These are phyloP conservation scores for Entrophospora sp. DNA, from an alignment of 192 early-diverging fungal species.

Conservation along the genomic window DNA sequence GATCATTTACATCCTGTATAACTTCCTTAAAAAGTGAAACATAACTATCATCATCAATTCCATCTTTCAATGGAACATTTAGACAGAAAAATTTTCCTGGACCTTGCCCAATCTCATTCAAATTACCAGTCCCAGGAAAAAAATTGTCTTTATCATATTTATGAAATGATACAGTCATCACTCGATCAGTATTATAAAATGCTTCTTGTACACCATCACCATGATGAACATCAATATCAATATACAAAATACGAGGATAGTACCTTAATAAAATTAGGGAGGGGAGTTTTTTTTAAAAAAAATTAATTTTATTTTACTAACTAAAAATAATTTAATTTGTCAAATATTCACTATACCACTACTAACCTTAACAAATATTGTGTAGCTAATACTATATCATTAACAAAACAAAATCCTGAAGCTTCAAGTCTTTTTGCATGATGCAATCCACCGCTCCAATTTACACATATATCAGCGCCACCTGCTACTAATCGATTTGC, in stretches of 20 bases:
- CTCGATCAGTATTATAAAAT: slow-evolving; percentile 82
- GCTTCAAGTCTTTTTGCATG: slow-evolving; percentile 84
- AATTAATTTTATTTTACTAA: slow-evolving; percentile 10
- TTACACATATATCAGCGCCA: slow-evolving; percentile 85
- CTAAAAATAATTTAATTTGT: not conserved
- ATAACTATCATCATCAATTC: slow-evolving; percentile 81
- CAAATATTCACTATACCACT: not conserved
- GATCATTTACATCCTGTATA: slow-evolving; percentile 58
- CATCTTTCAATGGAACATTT: slow-evolving; percentile 84
- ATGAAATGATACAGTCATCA: slow-evolving; percentile 96
- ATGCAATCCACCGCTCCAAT: slow-evolving; percentile 98
- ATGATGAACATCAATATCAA: slow-evolving; percentile 98
- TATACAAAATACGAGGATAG: slow-evolving; percentile 82
- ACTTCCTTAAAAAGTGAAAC: slow-evolving; percentile 66
- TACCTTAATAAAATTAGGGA: too few species aligned
- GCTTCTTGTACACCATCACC: slow-evolving; percentile 98
- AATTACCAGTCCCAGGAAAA: slow-evolving; percentile 84
- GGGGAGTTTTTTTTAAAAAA: not conserved
- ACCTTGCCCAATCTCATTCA: slow-evolving; percentile 69
- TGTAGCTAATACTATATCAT: slow-evolving; percentile 94
- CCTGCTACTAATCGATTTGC: slow-evolving; percentile 73
- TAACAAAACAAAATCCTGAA: slow-evolving; percentile 96
- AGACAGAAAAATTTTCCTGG: slow-evolving; percentile 75
- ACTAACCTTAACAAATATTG: slow-evolving; percentile 69
- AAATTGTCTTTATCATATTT: slow-evolving; percentile 81